Percentiles rank a stretch among this genome's conserved stretches.
phyloP scores from a whole-genome alignment of 331 rosid genomes.

The Cydonia oblonga region DNA sequence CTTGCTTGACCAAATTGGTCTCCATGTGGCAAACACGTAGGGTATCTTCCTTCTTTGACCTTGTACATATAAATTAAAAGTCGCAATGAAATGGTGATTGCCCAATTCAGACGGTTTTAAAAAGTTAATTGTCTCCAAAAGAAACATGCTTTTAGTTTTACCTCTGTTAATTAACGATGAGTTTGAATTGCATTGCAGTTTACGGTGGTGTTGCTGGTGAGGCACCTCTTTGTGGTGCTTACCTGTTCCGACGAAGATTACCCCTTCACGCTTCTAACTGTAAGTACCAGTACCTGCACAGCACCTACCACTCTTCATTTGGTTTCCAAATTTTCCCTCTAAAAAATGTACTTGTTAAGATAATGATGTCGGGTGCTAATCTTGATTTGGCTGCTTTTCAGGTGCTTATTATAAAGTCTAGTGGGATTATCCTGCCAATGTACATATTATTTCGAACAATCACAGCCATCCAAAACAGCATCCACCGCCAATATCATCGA shows the following conservation, averaged over 20 bases:
- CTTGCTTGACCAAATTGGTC: neutral
- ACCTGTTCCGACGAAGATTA: conserved; percentile 42
- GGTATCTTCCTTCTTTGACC: too few relatives aligned
- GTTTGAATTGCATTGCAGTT: conserved; percentile 43
- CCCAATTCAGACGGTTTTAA: too few relatives aligned
- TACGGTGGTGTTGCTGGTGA: conserved; percentile 54
- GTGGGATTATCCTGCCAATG: conserved; percentile 81
- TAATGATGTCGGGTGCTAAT: neutral
- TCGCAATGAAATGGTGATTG: too few relatives aligned
- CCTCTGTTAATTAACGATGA: neutral
- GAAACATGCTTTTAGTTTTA: neutral
- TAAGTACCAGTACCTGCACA: conserved; percentile 20
- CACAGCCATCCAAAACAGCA: conserved; percentile 36
- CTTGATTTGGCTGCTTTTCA: neutral
- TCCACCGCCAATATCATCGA: conserved; percentile 14
- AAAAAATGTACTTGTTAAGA: neutral
- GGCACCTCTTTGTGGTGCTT: conserved; percentile 49
- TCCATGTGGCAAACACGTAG: too few relatives aligned
- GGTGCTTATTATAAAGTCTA: conserved; percentile 58
- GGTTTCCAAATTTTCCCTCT: neutral
- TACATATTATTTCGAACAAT: conserved; percentile 41
- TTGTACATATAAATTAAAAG: too few relatives aligned
- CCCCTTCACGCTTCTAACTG: conserved; percentile 73
- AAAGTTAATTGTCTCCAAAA: neutral
- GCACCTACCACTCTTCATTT: neutral